Conservation (phyloP, 2,329 filamentous ascomycete genomes). For the Colletotrichum brevisporum region DNA sequence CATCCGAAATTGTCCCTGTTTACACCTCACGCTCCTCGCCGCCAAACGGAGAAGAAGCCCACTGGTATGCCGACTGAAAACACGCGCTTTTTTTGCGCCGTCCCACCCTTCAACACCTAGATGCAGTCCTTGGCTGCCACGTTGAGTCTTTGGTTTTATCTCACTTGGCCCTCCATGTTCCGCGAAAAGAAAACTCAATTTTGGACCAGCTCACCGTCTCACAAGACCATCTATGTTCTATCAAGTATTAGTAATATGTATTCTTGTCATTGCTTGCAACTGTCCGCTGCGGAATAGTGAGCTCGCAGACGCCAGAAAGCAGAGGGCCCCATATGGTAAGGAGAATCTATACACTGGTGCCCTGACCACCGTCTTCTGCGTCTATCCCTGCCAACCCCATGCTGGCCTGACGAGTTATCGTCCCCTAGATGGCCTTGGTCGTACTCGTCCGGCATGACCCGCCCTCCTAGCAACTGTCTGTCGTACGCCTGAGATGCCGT, state of each 20-base stretch:
- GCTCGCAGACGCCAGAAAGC: background rate
- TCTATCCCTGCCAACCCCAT: background rate
- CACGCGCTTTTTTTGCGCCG: too few relatives aligned
- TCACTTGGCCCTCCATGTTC: background rate
- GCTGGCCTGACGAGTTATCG: background rate
- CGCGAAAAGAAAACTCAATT: background rate
- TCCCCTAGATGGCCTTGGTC: background rate
- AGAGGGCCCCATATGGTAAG: background rate
- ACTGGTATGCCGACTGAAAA: too few relatives aligned
- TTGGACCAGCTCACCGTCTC: background rate
- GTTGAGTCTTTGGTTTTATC: background rate
- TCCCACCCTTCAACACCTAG: background rate
- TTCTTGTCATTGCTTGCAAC: conserved; percentile 18
- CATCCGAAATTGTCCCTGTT: too few relatives aligned
- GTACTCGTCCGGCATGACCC: background rate
- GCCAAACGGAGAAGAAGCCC: too few relatives aligned
- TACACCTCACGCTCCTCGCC: too few relatives aligned
- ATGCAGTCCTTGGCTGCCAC: conserved; percentile 1
- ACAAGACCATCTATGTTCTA: conserved; percentile 10
- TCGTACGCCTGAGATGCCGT: too few relatives aligned
- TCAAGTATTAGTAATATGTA: conserved; percentile 28
- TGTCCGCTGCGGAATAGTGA: conserved; percentile 3
- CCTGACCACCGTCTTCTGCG: background rate
- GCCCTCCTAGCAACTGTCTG: background rate
- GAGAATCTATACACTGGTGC: background rate